These are phyloP conservation scores for Xylaria palmicola DNA, from an alignment of 495 filamentous ascomycete genomes.

Conservation along the genomic window DNA sequence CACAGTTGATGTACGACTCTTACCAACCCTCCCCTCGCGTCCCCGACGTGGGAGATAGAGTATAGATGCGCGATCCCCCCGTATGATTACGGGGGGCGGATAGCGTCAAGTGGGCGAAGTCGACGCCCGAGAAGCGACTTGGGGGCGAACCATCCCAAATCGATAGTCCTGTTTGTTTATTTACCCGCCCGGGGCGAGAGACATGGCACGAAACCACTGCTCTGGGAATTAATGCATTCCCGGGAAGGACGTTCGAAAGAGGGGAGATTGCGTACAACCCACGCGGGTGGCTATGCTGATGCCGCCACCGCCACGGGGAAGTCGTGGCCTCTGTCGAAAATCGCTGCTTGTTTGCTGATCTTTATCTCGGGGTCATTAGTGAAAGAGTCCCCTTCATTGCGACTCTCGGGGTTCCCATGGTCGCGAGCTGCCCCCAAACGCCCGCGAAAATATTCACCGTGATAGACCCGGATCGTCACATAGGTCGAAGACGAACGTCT, in stretches of 20 bases:
- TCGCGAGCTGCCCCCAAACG: background rate
- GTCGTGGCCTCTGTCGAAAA: background rate
- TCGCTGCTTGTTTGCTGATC: background rate
- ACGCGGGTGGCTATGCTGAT: no score
- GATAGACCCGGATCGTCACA: background rate
- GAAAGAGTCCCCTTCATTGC: background rate
- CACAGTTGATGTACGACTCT: background rate
- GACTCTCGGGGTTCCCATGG: background rate
- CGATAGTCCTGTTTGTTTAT: constrained; percentile 17
- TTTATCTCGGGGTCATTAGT: background rate
- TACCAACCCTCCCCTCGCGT: background rate
- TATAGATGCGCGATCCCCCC: no score
- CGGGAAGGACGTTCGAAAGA: background rate
- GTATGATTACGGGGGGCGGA: constrained; percentile 1
- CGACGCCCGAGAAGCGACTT: constrained; percentile 3
- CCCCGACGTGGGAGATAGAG: background rate
- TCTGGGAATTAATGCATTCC: background rate
- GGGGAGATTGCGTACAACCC: background rate
- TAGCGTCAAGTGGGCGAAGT: background rate
- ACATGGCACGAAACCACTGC: no score
- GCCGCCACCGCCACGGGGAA: no score
- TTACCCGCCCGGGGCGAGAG: background rate
- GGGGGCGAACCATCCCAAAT: constrained; percentile 4
- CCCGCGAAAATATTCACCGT: background rate
- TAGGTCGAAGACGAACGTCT: background rate